phyloP scores from a whole-genome alignment of 371 early-diverging fungal species.

The Coemansia sp. region DNA sequence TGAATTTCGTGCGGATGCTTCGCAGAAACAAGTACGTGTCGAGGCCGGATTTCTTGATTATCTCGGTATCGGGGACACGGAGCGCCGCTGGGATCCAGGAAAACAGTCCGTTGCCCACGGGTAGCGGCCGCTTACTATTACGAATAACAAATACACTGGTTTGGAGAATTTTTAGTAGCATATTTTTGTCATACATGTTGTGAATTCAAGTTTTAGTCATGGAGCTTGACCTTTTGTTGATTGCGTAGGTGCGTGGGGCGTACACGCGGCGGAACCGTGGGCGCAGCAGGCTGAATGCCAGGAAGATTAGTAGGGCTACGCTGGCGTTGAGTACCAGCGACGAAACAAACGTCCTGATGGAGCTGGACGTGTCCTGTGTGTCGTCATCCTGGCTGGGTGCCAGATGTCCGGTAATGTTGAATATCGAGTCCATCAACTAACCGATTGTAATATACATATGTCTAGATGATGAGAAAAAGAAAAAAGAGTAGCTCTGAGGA shows the following conservation, averaged over 20 bases:
- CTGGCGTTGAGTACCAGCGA: constrained; percentile 65
- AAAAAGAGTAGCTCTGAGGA: not conserved
- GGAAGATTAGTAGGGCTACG: constrained; percentile 55
- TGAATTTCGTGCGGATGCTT: constrained; percentile 63
- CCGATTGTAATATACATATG: not conserved
- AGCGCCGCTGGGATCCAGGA: constrained; percentile 65
- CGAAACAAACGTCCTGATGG: constrained; percentile 60
- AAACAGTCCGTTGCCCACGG: constrained; percentile 56
- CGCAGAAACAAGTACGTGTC: constrained; percentile 80
- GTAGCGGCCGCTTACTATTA: constrained; percentile 58
- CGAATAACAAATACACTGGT: not conserved
- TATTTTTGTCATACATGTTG: no score
- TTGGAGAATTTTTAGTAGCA: no score
- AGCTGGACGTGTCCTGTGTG: constrained; percentile 44
- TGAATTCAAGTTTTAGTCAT: no score
- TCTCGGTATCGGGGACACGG: constrained; percentile 57
- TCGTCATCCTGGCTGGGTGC: not conserved
- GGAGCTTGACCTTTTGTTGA: constrained; percentile 51
- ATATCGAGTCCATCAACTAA: constrained; percentile 2
- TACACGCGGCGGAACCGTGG: constrained; percentile 61
- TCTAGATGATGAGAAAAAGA: not conserved
- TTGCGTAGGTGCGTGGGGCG: constrained; percentile 68
- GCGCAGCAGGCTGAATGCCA: constrained; percentile 63
- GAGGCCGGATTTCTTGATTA: constrained; percentile 65
- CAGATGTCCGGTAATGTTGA: not conserved